Base-by-base conservation (phyloP, 2,329 filamentous ascomycete species). In the Verticillium klebahnii region DNA sequence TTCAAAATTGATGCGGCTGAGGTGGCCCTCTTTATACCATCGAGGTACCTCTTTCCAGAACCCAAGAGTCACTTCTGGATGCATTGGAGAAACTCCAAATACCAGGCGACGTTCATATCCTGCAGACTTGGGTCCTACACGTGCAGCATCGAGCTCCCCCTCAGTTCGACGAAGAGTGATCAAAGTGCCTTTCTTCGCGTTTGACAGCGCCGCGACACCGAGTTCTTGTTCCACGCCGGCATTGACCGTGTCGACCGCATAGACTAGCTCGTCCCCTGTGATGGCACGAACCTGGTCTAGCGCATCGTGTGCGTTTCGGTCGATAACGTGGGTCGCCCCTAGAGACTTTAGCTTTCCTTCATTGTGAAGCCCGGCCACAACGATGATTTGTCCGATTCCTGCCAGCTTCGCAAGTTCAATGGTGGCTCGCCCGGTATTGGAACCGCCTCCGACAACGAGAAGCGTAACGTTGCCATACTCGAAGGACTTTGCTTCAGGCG, bases 211-310 rank as follows among this genome's bases (percentile, higher is more conserved):
- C 5, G 58, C 58, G 25, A 60, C 50, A 11, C 58, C 52, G 7
- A 60, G 23, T 40, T 56, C 58, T 60, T 60, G 58, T 11, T 56
- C 58, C 36, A 45, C 3, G 34, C 50, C 58, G 19, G 32, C 58
- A 34, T 60, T 60, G 9, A 60, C 52, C 11, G 58, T 60, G 32
- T 60, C 58, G 25, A 60, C 58, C 23, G 58, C 58, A 56, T 40
- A 56, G 19, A 56, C 50, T 11, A 60, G 19, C 6, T 60, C 58
- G 12, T 60, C 58, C 3, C 45, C 58, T 4, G 50, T 31, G 15
- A 60, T 56, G 11, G 58, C 52, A 19, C 58, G 50, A 8, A 60
- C 29, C 23, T 56, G 32, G 2, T 60, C 50, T n/a, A 60, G 23
- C 23, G 32, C 50, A 32, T 60, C 52, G 14, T 23, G 19, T 3